These are phyloP conservation scores for Skeletonema tropicum DNA, from an alignment of 108 stramenopile genomes.

Conservation along the genomic window DNA sequence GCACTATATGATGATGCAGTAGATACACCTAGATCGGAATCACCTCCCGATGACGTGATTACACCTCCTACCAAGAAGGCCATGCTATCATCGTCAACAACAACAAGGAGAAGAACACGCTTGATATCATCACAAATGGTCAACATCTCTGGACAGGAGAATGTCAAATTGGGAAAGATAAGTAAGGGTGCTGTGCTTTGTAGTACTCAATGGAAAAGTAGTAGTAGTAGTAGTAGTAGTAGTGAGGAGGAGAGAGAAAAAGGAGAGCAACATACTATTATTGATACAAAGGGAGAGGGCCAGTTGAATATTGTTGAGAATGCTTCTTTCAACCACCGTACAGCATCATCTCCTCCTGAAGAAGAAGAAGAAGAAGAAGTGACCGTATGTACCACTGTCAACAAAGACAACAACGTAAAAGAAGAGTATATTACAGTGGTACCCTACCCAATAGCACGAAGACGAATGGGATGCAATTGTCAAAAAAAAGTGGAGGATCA, in stretches of 20 bases:
- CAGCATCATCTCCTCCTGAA: background rate
- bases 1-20: background rate
- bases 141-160: background rate
- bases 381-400: background rate
- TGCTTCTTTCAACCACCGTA: background rate
- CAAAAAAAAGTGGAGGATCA: background rate
- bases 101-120: background rate
- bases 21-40: background rate
- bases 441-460: background rate
- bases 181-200: background rate
- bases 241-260: background rate
- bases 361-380: background rate
- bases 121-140: background rate
- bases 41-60: background rate
- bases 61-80: background rate
- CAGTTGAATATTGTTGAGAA: background rate
- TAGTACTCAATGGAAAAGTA: background rate
- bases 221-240: background rate
- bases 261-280: background rate
- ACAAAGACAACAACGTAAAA: background rate
- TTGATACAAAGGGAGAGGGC: background rate
- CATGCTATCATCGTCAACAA: background rate
- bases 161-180: background rate
- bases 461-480: slow-evolving; percentile 4
- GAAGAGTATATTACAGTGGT: background rate